Evolutionary conservation across 1,284 basidiomycete genomes (phyloP).

Genomic region (Mycena citricolor): DNA sequence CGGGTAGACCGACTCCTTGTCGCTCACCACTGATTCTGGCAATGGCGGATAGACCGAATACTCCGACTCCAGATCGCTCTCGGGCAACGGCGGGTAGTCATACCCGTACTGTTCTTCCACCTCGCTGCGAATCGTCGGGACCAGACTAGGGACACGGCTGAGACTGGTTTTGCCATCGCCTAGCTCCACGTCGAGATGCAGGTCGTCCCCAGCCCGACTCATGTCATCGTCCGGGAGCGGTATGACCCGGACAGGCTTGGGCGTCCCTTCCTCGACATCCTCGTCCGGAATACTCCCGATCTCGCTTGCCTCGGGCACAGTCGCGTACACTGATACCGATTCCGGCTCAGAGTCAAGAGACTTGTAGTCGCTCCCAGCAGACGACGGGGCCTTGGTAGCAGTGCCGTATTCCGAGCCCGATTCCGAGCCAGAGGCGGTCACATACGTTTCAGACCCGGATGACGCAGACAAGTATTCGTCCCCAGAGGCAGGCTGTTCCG

Average conservation of each 20-base stretch:
- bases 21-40: constrained; percentile 1
- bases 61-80: constrained; percentile 7
- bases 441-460: constrained; percentile 33
- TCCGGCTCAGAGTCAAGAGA: constrained; percentile 52
- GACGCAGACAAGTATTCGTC: no score
- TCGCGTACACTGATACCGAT: constrained; percentile 56
- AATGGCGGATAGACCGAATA: constrained; percentile 6
- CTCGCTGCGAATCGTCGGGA: constrained; percentile 20
- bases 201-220: no score
- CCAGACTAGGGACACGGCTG: constrained; percentile 18
- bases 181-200: no score
- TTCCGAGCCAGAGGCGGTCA: constrained; percentile 41
- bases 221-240: constrained; percentile 12
- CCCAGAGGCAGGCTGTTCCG: no score
- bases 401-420: constrained; percentile 37
- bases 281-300: constrained; percentile 19
- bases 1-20: constrained; percentile 8
- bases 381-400: constrained; percentile 36
- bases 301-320: constrained; percentile 46
- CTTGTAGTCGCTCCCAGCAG: constrained; percentile 34
- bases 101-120: neutral
- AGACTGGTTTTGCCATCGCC: constrained; percentile 15
- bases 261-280: constrained; percentile 18
- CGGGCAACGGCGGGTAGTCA: constrained; percentile 17
- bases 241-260: constrained; percentile 8